phyloP scores from a whole-genome alignment of 805 yeast species.

The Tetrapisispora taiwanensis region DNA sequence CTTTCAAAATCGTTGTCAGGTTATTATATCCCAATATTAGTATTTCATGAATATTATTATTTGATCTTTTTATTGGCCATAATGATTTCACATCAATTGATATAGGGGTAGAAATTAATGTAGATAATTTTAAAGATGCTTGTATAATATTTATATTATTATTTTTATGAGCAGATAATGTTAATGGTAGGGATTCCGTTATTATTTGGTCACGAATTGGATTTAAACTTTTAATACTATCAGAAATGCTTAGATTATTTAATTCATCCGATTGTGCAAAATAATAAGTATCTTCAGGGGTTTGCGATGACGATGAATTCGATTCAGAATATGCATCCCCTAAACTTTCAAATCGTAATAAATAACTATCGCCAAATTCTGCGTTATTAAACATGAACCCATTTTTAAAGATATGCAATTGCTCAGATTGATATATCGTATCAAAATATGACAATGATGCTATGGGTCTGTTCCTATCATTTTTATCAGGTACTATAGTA shows the following conservation, averaged over 20 bases:
- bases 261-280: constrained; percentile 30
- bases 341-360: constrained; percentile 71
- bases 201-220: constrained; percentile 43
- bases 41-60: constrained; percentile 18
- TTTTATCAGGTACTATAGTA: constrained; percentile 37
- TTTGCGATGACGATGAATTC: constrained; percentile 23
- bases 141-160: constrained; percentile 35
- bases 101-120: constrained; percentile 63
- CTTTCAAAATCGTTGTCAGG: constrained; percentile 17
- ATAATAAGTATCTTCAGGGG: constrained; percentile 23
- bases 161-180: constrained; percentile 24
- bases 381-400: constrained; percentile 69
- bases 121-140: constrained; percentile 50
- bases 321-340: constrained; percentile 46
- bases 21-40: constrained; percentile 18
- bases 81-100: constrained; percentile 56
- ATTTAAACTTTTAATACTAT: constrained; percentile 34
- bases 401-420: constrained; percentile 52
- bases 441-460: constrained; percentile 64
- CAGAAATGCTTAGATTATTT: constrained; percentile 51
- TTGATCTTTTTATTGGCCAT: constrained; percentile 48
- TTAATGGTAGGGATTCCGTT: constrained; percentile 18
- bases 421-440: constrained; percentile 50
- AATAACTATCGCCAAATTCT: constrained; percentile 49
- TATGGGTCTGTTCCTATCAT: constrained; percentile 28